These are phyloP conservation scores for Talaromyces sp. DNA, from an alignment of 2,329 filamentous ascomycete species.

Conservation along the genomic window DNA sequence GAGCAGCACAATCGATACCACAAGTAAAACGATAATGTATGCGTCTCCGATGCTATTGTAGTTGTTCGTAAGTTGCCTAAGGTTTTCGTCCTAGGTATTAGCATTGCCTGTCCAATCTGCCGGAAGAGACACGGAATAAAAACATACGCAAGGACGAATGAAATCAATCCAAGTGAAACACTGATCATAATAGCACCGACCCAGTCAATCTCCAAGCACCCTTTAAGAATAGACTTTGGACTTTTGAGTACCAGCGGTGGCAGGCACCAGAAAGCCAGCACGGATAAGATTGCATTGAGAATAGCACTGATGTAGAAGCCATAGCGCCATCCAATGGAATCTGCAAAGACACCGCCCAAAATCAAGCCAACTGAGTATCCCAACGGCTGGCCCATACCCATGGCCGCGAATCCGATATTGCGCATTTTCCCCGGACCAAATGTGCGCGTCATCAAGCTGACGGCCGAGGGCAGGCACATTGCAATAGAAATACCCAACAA, in stretches of 20 bases:
- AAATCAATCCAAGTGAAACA: slow-evolving; percentile 41
- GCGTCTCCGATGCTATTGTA: neutral
- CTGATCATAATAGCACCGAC: slow-evolving; percentile 41
- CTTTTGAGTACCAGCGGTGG: neutral
- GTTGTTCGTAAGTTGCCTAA: neutral
- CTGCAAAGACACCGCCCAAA: slow-evolving; percentile 44
- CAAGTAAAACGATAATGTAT: slow-evolving; percentile 21
- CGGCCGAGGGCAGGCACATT: slow-evolving; percentile 41
- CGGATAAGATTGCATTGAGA: neutral
- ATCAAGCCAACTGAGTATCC: slow-evolving; percentile 46
- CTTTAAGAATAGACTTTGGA: neutral
- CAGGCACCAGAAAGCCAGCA: neutral
- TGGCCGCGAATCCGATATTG: slow-evolving; percentile 46
- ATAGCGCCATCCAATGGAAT: slow-evolving; percentile 43
- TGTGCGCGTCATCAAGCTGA: slow-evolving; percentile 42
- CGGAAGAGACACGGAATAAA: no score
- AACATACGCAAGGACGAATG: slow-evolving; percentile 34
- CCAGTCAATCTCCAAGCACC: slow-evolving; percentile 43
- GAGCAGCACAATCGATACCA: slow-evolving; percentile 21
- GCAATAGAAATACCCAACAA: slow-evolving; percentile 40
- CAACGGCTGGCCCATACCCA: slow-evolving; percentile 45
- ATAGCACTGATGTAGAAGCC: slow-evolving; percentile 28
- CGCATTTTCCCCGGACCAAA: slow-evolving; percentile 40
- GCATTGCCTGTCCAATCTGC: neutral
- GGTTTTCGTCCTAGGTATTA: neutral